A percentile compares a stretch with the other conserved stretches of the same genome.
phyloP scores from a whole-genome alignment of 2,329 filamentous ascomycete genomes.

The Lasiodiplodia theobromae region DNA sequence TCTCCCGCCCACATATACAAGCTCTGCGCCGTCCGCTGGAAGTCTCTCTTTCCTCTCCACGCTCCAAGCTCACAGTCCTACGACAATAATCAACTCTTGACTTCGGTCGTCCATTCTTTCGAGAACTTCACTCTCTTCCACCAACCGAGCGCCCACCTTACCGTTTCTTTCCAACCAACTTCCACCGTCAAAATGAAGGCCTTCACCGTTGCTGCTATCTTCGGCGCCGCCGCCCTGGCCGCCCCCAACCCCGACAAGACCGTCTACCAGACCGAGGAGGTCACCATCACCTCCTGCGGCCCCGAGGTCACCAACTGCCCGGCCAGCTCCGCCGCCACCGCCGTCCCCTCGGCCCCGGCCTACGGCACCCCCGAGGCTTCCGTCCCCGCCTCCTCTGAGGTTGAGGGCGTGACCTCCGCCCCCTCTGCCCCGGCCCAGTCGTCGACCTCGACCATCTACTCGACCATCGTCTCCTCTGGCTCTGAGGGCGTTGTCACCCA shows the following conservation, averaged over 20 bases:
- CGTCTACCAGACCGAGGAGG: slow-evolving; percentile 29
- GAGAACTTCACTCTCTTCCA: slow-evolving; percentile 32
- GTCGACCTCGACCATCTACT: slow-evolving; percentile 24
- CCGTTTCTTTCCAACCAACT: slow-evolving; percentile 28
- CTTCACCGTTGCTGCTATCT: slow-evolving; percentile 31
- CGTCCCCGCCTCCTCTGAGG: slow-evolving; percentile 21
- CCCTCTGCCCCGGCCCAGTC: neutral
- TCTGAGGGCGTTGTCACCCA: slow-evolving; percentile 25
- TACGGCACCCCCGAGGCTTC: slow-evolving; percentile 19
- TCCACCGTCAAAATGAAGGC: slow-evolving; percentile 33
- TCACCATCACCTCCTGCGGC: slow-evolving; percentile 31
- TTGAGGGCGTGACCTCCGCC: slow-evolving; percentile 15
- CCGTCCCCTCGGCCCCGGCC: neutral
- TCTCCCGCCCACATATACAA: slow-evolving; percentile 31
- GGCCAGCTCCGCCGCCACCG: slow-evolving; percentile 29
- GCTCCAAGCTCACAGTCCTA: slow-evolving; percentile 29
- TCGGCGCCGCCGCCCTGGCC: slow-evolving; percentile 30
- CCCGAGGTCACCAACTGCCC: slow-evolving; percentile 33
- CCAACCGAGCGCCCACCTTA: slow-evolving; percentile 32
- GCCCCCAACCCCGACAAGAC: slow-evolving; percentile 30
- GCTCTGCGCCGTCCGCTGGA: slow-evolving; percentile 6
- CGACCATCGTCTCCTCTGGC: slow-evolving; percentile 14
- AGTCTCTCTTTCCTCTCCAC: slow-evolving; percentile 25
- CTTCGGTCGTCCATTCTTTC: slow-evolving; percentile 32
- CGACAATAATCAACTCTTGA: slow-evolving; percentile 30